Evolutionary conservation across 257 asterid species (phyloP).

Genomic region (Scutellaria baicalensis): DNA sequence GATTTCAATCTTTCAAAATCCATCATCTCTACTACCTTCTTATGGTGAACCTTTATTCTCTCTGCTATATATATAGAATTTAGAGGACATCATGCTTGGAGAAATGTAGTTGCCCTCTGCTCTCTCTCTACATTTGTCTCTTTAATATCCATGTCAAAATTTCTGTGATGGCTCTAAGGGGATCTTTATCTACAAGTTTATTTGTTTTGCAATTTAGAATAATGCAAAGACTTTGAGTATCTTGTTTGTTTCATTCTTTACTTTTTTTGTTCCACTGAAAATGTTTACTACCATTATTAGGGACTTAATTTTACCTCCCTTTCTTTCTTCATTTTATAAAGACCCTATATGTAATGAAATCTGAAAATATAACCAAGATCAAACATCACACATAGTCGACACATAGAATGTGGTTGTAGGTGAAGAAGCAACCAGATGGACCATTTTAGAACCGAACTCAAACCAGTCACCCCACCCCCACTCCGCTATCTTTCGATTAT

Average conservation of each 20-base stretch:
- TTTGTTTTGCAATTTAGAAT: neutral
- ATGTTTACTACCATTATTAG: no score
- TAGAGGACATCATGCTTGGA: neutral
- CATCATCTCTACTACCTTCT: neutral
- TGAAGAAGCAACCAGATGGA: no score
- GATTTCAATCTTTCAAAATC: neutral
- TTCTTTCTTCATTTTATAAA: no score
- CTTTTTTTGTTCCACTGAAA: no score
- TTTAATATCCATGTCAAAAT: neutral
- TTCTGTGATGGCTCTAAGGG: no score
- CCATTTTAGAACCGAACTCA: neutral
- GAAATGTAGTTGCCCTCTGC: conserved; percentile 4
- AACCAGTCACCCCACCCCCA: no score
- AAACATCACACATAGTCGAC: no score
- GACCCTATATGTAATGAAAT: no score
- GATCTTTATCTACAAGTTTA: neutral
- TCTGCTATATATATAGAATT: conserved; percentile 1
- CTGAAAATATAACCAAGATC: no score
- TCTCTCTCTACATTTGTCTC: neutral
- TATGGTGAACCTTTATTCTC: conserved; percentile 1
- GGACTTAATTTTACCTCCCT: neutral
- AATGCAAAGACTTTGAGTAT: neutral
- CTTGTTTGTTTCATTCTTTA: no score
- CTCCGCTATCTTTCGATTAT: conserved; percentile 5
- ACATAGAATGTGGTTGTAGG: no score